A percentile compares a stretch with the other conserved stretches of the same genome.
These are phyloP conservation scores for Pestalotiopsis sp. DNA, from an alignment of 2,329 filamentous ascomycete genomes.

Conservation along the genomic window DNA sequence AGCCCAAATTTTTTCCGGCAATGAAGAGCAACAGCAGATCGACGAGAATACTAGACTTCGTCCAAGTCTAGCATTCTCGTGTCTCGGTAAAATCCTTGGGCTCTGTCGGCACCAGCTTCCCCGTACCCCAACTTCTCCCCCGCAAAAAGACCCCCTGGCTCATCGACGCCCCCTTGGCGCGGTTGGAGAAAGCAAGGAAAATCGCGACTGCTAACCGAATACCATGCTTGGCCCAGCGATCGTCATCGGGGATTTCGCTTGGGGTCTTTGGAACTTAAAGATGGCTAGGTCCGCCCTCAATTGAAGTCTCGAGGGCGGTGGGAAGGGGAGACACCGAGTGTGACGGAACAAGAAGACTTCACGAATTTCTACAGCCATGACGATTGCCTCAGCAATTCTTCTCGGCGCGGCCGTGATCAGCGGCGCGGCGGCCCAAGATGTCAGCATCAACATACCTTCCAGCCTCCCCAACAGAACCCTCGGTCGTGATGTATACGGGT, in stretches of 20 bases:
- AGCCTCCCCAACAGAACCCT: conserved; percentile 26
- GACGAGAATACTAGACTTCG: background rate
- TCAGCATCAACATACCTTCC: conserved; percentile 22
- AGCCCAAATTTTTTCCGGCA: background rate
- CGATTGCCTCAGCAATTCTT: background rate
- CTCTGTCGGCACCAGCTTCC: conserved; percentile 8
- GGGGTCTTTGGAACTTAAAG: background rate
- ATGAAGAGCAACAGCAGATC: background rate
- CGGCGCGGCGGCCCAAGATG: conserved; percentile 3
- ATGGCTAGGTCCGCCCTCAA: background rate
- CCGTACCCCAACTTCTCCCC: background rate
- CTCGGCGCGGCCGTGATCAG: background rate
- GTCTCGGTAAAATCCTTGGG: background rate
- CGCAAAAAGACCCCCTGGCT: background rate
- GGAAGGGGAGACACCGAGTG: background rate
- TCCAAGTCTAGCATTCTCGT: background rate
- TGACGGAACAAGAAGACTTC: too few relatives aligned
- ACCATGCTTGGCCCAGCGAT: background rate
- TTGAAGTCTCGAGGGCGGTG: background rate
- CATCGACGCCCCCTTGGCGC: background rate
- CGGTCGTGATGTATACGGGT: conserved; percentile 31
- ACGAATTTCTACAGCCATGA: background rate
- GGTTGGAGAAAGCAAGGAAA: background rate
- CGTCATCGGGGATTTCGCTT: background rate
- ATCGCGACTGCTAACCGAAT: background rate